Evolutionary conservation across 2,329 filamentous ascomycete genomes (phyloP), one percentile per base, ranked within the genome.

Genomic region (Catunica adiposa): DNA sequence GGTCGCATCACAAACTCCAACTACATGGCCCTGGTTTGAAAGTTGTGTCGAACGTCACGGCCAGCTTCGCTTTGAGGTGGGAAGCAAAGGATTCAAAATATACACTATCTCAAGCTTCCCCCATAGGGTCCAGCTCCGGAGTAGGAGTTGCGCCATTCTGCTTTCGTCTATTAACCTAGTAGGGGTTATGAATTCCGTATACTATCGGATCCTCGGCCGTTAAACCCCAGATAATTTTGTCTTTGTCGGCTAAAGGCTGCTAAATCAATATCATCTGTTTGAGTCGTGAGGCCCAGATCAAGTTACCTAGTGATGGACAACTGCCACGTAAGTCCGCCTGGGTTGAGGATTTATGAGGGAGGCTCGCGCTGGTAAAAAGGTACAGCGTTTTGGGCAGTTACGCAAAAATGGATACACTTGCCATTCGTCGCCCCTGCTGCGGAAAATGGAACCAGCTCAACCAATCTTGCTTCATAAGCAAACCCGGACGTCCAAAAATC

Each of bases 61-160:
- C 17, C 54, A 56, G 37, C 22, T 51, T 51, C 34, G 47, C 47
- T 54, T 37, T 56, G 34, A 20, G 29, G 42, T 51, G 15, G 46
- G 23, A 44, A 20, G 31, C 31, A 53, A 8, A 38, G n/a, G n/a
- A 11, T 29, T 26, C 23, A 14, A 26, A 25, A 11, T 17, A 42
- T 40, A 20, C 53, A 15, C 47, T 26, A 34, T 46, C 15, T 23
- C 37, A 51, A 47, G 23, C 29, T 47, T 34, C 29, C 26, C 40
- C 26, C 40, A n/a, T 55, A 3, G 47, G 29, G 17, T 25, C 17
- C 22, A 53, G 47, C 37, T 56, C 38, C 55, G 25, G 55, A 38
- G 20, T 23, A 56, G 46, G 48, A 53, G 48, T 34, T 53, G 23
- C 25, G 48, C 48, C 26, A 37, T 48, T 11, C 44, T 48, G 17